Evolutionary conservation across 495 filamentous ascomycete genomes (phyloP).

Genomic region (Talaromyces liani): DNA sequence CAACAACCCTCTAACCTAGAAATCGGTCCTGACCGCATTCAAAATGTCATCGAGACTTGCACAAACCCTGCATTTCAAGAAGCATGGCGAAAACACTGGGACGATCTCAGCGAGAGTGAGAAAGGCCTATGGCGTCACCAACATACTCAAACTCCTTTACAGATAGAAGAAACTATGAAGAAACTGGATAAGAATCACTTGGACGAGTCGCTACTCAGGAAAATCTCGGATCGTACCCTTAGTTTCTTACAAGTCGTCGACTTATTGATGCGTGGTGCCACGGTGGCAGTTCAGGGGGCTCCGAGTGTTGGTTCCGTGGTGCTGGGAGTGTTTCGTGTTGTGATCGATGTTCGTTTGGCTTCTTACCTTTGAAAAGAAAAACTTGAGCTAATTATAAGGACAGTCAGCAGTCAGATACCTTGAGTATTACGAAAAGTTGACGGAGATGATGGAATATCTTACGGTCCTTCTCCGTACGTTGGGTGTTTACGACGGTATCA

Average conservation of each 20-base stretch:
- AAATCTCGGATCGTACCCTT: neutral
- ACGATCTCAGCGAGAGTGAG: neutral
- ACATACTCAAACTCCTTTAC: neutral
- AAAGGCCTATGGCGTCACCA: neutral
- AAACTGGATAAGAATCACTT: neutral
- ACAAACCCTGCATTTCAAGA: slow-evolving; percentile 5
- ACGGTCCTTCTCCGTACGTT: neutral
- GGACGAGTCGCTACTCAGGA: neutral
- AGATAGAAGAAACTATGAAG: neutral
- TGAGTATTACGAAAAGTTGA: slow-evolving; percentile 6
- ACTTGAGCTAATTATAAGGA: neutral
- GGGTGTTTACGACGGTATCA: neutral
- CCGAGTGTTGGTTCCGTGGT: slow-evolving; percentile 4
- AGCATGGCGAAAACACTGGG: slow-evolving; percentile 6
- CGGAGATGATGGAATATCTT: slow-evolving; percentile 4
- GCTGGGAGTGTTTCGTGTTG: neutral
- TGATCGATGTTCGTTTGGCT: slow-evolving; percentile 2
- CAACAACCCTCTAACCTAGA: neutral
- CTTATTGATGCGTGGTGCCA: slow-evolving; percentile 6
- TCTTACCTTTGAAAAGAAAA: neutral
- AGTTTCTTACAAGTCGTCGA: slow-evolving; percentile 1
- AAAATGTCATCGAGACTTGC: neutral
- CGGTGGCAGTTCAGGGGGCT: slow-evolving; percentile 2
- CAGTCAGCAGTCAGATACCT: slow-evolving; percentile 4
- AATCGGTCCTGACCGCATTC: neutral